Conservation (phyloP, 2,329 filamentous ascomycete genomes). For the Fusarium nurragi region DNA sequence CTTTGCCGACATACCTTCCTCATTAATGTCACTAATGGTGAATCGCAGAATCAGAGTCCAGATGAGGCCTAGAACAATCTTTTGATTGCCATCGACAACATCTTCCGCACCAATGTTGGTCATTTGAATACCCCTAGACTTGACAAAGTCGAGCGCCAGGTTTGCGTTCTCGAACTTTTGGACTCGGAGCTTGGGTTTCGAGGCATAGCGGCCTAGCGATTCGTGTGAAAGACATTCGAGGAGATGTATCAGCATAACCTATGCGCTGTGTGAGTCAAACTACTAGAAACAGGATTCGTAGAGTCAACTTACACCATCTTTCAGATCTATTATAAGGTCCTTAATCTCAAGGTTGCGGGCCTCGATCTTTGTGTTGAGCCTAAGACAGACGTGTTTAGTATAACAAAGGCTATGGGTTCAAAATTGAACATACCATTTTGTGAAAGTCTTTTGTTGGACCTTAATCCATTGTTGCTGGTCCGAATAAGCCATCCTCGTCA, state of each 20-base stretch:
- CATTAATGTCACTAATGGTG: conserved; percentile 98
- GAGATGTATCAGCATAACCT: conserved; percentile 96
- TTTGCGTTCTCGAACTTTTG: conserved; percentile 99
- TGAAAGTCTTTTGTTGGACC: conserved; percentile 99
- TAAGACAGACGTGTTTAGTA: conserved; percentile 49
- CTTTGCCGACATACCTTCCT: conserved; percentile 97
- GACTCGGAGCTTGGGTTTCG: conserved; percentile 93
- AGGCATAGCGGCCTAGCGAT: conserved; percentile 94
- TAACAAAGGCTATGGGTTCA: neutral
- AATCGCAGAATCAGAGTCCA: conserved; percentile 98
- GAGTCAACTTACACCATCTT: conserved; percentile 81
- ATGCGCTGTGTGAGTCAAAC: conserved; percentile 13
- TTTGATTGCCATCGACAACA: conserved; percentile 96
- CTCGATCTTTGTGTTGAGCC: conserved; percentile 96
- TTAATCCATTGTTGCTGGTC: conserved; percentile 75
- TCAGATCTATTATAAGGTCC: conserved; percentile 88
- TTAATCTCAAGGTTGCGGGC: conserved; percentile 80
- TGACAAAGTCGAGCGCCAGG: conserved; percentile 92
- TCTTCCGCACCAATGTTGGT: conserved; percentile 99
- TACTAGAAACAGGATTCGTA: neutral
- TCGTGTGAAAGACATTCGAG: conserved; percentile 96
- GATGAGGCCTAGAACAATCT: conserved; percentile 96
- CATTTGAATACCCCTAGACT: conserved; percentile 90
- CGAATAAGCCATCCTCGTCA: conserved; percentile 69
- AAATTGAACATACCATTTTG: conserved; percentile 75